Evolutionary conservation across 345 rosid genomes (phyloP), one percentile per base, ranked within the genome.

Genomic region (Zanthoxylum bungeanum): DNA sequence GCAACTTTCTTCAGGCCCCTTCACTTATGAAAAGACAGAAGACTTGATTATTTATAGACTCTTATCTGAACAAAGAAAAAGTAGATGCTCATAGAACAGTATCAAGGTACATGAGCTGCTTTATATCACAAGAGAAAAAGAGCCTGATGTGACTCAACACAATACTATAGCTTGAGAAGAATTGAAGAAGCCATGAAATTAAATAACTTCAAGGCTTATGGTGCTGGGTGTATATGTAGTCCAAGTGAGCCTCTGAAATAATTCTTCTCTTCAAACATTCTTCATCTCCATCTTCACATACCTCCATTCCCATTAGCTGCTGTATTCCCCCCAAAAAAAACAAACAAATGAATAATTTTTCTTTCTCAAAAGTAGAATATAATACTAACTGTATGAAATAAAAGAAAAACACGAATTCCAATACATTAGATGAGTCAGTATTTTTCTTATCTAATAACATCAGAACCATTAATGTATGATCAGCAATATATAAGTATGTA

Each of bases 221-320:
- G 27, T 87, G 88, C 67, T 90, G 97, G 46, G 97, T 89, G 83
- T 93, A 93, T 75, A 93, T 87, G 78, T 93, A 93, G 74, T 93
- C 98, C 86, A 93, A 86, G 80, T 93, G 98, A 78, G 85, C 85
- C 80, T 93, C 98, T 40, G 80, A 71, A 19, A 82, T 71, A 30
- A 79, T 72, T 62, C 98, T 87, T 81, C 86, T 85, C 74, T 71
- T 79, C 58, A 84, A 73, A 72, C 94, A 88, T 65, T 87, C 98
- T 75, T 80, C 91, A 59, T 86, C 91, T 49, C 70, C 82, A 56
- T 39, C 61, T 25, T 78, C 79, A 68, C 98, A 90, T 3, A 14
- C 17, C 74, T 86, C 91, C 72, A 65, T 67, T 4, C 87, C 97
- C 86, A 85, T 82, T 71, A 83, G 75, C 78, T 83, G 78, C 90